These are phyloP conservation scores for Paraphoma chrysanthemicola DNA, from an alignment of 2,329 filamentous ascomycete species.

Conservation along the genomic window DNA sequence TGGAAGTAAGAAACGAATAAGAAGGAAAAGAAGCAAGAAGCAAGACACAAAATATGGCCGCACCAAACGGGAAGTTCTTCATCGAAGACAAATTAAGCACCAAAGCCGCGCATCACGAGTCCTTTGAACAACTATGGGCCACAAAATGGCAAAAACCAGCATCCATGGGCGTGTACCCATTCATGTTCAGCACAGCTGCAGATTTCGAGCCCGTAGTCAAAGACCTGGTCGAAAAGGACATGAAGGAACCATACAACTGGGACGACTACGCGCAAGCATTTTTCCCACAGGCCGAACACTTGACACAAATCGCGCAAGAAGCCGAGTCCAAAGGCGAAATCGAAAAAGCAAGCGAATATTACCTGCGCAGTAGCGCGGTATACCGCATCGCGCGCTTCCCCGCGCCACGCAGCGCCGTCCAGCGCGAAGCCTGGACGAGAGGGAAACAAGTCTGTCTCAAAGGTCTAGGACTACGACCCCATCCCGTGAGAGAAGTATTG, in stretches of 20 bases:
- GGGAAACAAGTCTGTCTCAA: constrained; percentile 71
- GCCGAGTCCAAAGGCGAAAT: constrained; percentile 58
- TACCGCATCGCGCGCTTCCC: constrained; percentile 78
- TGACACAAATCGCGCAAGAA: constrained; percentile 61
- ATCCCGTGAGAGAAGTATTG: constrained; percentile 68
- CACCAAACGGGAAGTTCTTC: constrained; percentile 52
- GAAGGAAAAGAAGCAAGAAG: not conserved
- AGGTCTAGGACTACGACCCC: constrained; percentile 51
- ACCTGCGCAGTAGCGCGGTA: constrained; percentile 64
- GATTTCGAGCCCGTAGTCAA: constrained; percentile 75
- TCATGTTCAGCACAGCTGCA: constrained; percentile 72
- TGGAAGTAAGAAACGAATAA: not conserved
- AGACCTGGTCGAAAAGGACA: constrained; percentile 65
- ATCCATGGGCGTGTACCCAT: constrained; percentile 70
- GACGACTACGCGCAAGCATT: constrained; percentile 68
- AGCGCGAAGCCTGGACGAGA: constrained; percentile 69
- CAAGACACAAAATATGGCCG: constrained; percentile 42
- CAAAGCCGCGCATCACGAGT: constrained; percentile 55
- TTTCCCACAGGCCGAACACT: constrained; percentile 65
- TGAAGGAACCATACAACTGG: constrained; percentile 70
- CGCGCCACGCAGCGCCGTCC: constrained; percentile 53
- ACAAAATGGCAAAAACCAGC: constrained; percentile 75
- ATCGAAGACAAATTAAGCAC: constrained; percentile 55
- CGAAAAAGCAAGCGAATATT: constrained; percentile 66
- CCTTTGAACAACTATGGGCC: constrained; percentile 66